Conservation (phyloP, 257 asterid genomes). For the Thymus quinquecostatus region DNA sequence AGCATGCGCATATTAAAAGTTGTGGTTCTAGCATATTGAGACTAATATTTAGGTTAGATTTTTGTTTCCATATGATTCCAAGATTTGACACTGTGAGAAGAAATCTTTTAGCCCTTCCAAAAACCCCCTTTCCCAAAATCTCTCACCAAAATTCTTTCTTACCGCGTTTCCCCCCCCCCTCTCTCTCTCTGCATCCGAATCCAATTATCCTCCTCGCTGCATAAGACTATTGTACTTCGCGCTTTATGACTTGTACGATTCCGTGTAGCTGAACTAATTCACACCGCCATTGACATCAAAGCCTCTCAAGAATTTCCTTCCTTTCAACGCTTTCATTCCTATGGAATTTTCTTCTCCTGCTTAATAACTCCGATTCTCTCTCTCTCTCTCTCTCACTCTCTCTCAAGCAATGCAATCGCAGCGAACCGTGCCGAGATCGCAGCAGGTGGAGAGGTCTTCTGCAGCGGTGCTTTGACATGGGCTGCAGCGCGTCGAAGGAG, state of each 20-base stretch:
- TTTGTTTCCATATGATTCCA: background rate
- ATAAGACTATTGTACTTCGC: conserved; percentile 27
- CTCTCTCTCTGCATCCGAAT: conserved; percentile 25
- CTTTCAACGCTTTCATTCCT: conserved; percentile 1
- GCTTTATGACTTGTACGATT: conserved; percentile 33
- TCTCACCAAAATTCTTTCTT: conserved; percentile 31
- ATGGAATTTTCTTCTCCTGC: conserved; percentile 11
- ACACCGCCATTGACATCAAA: conserved; percentile 35
- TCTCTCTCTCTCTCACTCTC: conserved; percentile 21
- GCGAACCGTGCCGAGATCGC: conserved; percentile 30
- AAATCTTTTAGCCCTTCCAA: background rate
- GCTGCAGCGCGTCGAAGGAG: conserved; percentile 81
- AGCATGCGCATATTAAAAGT: no score
- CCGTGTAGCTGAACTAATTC: conserved; percentile 35
- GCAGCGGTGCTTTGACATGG: conserved; percentile 52
- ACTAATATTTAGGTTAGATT: background rate
- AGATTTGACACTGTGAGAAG: conserved; percentile 1
- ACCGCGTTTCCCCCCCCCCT: conserved; percentile 25
- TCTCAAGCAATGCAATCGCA: conserved; percentile 47
- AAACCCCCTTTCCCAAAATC: conserved; percentile 21
- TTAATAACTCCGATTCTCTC: background rate
- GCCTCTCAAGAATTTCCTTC: background rate
- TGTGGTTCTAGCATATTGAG: no score
- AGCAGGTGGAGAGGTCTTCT: conserved; percentile 25
- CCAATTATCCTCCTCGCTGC: conserved; percentile 29